These are phyloP conservation scores for Sclerospora graminicola DNA, from an alignment of 352 stramenopile genomes.

Conservation along the genomic window DNA sequence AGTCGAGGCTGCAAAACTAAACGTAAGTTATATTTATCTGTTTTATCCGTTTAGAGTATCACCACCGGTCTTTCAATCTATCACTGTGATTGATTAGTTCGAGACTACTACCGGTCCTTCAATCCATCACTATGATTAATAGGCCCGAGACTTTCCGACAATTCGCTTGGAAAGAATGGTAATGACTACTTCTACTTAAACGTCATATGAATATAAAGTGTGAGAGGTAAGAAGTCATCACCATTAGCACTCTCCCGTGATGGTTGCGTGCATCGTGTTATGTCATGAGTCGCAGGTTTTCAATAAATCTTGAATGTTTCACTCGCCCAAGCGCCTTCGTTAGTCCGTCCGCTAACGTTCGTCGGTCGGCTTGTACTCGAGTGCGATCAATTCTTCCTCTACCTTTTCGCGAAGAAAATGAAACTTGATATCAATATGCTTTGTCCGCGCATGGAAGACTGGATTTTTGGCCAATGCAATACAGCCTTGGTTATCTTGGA, in stretches of 20 bases:
- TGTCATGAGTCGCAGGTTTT: neutral
- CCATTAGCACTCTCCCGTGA: neutral
- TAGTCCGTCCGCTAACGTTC: neutral
- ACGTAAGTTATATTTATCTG: no score
- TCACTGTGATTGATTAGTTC: no score
- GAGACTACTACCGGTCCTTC: no score
- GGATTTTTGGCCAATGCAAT: constrained; percentile 14
- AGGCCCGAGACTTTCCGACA: no score
- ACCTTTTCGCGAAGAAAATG: constrained; percentile 16
- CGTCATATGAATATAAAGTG: no score
- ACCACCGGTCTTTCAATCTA: no score
- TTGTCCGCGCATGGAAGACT: constrained; percentile 10
- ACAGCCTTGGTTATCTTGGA: constrained; percentile 16
- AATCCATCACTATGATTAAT: no score
- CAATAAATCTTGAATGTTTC: neutral
- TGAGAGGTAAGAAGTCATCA: no score
- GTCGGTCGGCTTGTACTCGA: neutral
- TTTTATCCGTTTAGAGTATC: no score
- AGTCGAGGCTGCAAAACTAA: no score
- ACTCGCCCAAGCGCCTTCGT: neutral
- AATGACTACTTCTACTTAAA: no score
- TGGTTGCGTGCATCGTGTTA: neutral
- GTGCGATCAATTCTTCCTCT: neutral
- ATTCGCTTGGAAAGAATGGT: no score
- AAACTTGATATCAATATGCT: constrained; percentile 20